Percentiles rank a stretch among this genome's conserved stretches.
Evolutionary conservation across 2,329 filamentous ascomycete species (phyloP).

Genomic region (Microcera coccophila): DNA sequence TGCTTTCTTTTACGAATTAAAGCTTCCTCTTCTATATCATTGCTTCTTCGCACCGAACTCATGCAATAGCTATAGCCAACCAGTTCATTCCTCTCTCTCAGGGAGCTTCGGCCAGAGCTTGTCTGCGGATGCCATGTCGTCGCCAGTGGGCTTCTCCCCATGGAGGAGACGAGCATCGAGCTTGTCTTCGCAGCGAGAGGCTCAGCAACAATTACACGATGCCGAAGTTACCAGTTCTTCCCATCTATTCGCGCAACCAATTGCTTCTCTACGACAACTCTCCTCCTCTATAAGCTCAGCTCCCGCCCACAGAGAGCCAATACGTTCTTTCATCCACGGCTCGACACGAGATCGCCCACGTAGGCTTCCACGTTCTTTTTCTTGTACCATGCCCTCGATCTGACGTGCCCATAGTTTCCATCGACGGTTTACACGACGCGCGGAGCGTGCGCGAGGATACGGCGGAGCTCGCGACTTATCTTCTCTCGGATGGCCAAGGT

Average conservation of each 20-base stretch:
- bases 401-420: constrained; percentile 37
- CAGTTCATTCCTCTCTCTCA: constrained; percentile 10
- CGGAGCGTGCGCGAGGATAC: constrained; percentile 81
- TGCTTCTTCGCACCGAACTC: no score
- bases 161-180: constrained; percentile 45
- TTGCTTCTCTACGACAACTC: constrained; percentile 28
- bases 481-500: constrained; percentile 61
- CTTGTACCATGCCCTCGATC: neutral
- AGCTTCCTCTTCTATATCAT: no score
- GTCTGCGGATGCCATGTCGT: constrained; percentile 40
- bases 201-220: constrained; percentile 20
- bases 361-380: constrained; percentile 32
- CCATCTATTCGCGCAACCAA: constrained; percentile 13
- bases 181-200: constrained; percentile 32
- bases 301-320: constrained; percentile 56
- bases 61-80: constrained; percentile 19
- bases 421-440: constrained; percentile 70
- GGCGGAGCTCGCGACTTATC: constrained; percentile 78
- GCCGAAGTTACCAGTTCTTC: constrained; percentile 27
- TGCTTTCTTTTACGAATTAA: no score
- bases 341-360: constrained; percentile 58
- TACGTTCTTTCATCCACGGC: constrained; percentile 68
- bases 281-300: constrained; percentile 37
- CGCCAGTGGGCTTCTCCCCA: constrained; percentile 45
- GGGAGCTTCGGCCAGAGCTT: constrained; percentile 9